Conservation (phyloP, 345 rosid species). For the Dimocarpus longan region DNA sequence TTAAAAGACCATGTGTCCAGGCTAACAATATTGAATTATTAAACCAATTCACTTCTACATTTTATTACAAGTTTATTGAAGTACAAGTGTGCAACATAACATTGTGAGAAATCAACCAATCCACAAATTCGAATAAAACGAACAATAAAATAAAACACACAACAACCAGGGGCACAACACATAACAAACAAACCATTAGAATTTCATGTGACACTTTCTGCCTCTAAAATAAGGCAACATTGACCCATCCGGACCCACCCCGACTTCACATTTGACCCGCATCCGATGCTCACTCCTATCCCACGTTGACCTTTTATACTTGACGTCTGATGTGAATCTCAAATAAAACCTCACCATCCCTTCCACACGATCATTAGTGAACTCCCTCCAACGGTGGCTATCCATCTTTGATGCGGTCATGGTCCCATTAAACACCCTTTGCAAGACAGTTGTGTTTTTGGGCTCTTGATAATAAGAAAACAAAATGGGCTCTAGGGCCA, state of each 20-base stretch:
- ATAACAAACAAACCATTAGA: not conserved
- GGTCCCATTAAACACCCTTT: slow-evolving; percentile 24
- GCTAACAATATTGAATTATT: too few species aligned
- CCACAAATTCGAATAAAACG: not conserved
- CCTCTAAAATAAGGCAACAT: slow-evolving; percentile 18
- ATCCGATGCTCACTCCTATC: slow-evolving; percentile 29
- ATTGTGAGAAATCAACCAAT: not conserved
- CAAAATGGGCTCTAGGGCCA: slow-evolving; percentile 21
- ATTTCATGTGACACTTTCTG: slow-evolving; percentile 27
- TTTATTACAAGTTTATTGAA: not conserved
- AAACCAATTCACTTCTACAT: not conserved
- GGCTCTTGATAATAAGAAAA: slow-evolving; percentile 34
- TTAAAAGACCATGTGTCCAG: too few species aligned
- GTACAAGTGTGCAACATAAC: not conserved
- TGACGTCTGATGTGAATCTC: slow-evolving; percentile 23
- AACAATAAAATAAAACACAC: not conserved
- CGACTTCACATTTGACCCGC: slow-evolving; percentile 32
- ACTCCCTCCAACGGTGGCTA: slow-evolving; percentile 30
- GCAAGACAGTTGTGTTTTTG: slow-evolving; percentile 26
- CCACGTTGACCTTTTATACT: slow-evolving; percentile 31
- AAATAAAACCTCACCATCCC: slow-evolving; percentile 33
- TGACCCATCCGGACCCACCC: slow-evolving; percentile 30
- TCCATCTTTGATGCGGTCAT: not conserved
- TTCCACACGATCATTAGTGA: slow-evolving; percentile 24
- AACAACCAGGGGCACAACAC: not conserved